Evolutionary conservation across 169 alveolate genomes (phyloP).

Genomic region (Cystoisospora suis): DNA sequence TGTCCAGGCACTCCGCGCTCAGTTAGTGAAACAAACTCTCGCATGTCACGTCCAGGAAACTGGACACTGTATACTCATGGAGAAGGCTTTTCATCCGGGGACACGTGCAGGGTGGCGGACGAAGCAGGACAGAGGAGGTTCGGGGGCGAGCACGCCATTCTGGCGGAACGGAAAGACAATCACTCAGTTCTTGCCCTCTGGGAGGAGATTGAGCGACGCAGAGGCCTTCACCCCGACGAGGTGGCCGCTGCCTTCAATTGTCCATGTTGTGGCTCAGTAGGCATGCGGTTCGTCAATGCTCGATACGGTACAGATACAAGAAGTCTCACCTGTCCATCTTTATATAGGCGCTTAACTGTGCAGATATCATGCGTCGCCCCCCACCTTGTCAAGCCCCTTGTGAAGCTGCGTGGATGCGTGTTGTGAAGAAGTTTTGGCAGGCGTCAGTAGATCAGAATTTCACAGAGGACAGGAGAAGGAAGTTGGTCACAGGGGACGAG

Average conservation of each 20-base stretch:
- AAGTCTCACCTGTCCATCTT: not conserved
- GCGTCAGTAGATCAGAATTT: too few species aligned
- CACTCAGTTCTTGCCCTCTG: constrained; percentile 5
- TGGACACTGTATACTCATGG: not conserved
- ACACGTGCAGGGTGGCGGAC: not conserved
- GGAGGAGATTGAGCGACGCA: constrained; percentile 47
- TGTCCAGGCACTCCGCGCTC: not conserved
- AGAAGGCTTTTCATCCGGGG: not conserved
- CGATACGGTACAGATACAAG: constrained; percentile 45
- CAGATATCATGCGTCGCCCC: not conserved
- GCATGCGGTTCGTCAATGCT: constrained; percentile 50
- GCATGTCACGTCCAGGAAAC: not conserved
- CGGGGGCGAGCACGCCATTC: too few species aligned
- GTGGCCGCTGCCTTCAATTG: constrained; percentile 57
- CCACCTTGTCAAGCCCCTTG: too few species aligned
- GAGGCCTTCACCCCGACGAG: constrained; percentile 37
- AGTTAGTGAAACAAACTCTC: not conserved
- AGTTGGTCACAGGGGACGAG: too few species aligned
- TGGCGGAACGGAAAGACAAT: too few species aligned
- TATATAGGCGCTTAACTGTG: not conserved
- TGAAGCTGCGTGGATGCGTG: too few species aligned
- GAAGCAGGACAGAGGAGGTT: constrained; percentile 19
- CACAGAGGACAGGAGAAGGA: too few species aligned
- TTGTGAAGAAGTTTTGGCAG: too few species aligned
- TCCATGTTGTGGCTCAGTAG: constrained; percentile 34